These are phyloP conservation scores for Dendryphion nanum DNA, from an alignment of 2,329 filamentous ascomycete species.

Conservation along the genomic window DNA sequence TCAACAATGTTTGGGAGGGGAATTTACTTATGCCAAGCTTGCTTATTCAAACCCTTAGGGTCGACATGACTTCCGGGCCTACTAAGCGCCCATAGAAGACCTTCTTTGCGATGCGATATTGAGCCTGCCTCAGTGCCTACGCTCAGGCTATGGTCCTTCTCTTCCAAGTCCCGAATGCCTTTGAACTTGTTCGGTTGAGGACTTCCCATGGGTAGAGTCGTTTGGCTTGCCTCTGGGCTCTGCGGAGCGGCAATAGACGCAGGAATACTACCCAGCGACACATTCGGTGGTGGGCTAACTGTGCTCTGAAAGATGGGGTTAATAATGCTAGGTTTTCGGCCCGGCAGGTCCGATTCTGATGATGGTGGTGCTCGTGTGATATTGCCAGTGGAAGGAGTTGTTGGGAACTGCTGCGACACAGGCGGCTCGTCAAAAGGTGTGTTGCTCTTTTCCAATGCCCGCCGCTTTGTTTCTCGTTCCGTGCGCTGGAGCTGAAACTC, in stretches of 20 bases:
- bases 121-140: slow-evolving; percentile 49
- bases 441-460: slow-evolving; percentile 84
- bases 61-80: slow-evolving; percentile 92
- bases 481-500: slow-evolving; percentile 93
- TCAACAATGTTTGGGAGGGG: not conserved
- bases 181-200: slow-evolving; percentile 67
- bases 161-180: slow-evolving; percentile 88
- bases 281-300: slow-evolving; percentile 26
- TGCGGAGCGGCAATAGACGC: slow-evolving; percentile 25
- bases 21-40: slow-evolving; percentile 96
- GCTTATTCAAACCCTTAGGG: slow-evolving; percentile 91
- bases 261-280: slow-evolving; percentile 23
- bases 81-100: slow-evolving; percentile 90
- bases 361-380: slow-evolving; percentile 15
- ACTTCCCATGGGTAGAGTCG: slow-evolving; percentile 21
- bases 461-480: slow-evolving; percentile 93
- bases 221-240: slow-evolving; percentile 28
- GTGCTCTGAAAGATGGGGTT: slow-evolving; percentile 37
- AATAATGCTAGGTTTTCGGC: slow-evolving; percentile 32
- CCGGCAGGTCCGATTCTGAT: slow-evolving; percentile 25
- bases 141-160: slow-evolving; percentile 59
- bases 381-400: slow-evolving; percentile 23
- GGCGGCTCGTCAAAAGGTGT: slow-evolving; percentile 40
- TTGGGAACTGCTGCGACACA: slow-evolving; percentile 17
- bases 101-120: slow-evolving; percentile 81